Percentiles rank a stretch among this genome's conserved stretches.
Evolutionary conservation across 371 early-diverging fungal species (phyloP).

Genomic region (Paraphysoderma sedebokerense): DNA sequence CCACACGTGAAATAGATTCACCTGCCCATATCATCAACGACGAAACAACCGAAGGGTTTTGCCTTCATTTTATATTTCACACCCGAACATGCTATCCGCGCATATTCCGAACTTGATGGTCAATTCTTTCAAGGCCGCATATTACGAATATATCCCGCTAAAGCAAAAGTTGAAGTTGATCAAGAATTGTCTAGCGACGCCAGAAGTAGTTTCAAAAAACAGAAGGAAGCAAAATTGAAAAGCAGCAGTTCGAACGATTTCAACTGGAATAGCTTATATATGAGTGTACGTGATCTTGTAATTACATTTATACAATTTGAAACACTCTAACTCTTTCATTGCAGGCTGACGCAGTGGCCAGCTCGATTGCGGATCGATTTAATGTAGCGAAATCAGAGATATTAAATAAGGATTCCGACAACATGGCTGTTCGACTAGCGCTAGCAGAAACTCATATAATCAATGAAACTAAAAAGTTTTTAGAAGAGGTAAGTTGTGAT

Average conservation of each 20-base stretch:
- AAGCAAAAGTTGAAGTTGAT: conserved; percentile 65
- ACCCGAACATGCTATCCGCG: conserved; percentile 85
- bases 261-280: conserved; percentile 89
- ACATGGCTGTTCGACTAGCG: conserved; percentile 83
- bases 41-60: conserved; percentile 83
- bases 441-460: conserved; percentile 92
- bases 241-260: conserved; percentile 58
- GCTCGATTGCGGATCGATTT: conserved; percentile 79
- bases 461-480: conserved; percentile 75
- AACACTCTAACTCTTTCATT: not conserved
- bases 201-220: conserved; percentile 51
- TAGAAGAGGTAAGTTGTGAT: conserved; percentile 34
- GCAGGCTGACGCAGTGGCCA: conserved; percentile 74
- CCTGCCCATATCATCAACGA: conserved; percentile 78
- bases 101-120: conserved; percentile 59
- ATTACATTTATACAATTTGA: not conserved
- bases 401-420: conserved; percentile 63
- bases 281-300: conserved; percentile 48
- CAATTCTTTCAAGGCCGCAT: conserved; percentile 80
- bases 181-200: conserved; percentile 32
- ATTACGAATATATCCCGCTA: conserved; percentile 64
- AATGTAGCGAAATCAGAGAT: conserved; percentile 74
- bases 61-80: conserved; percentile 72
- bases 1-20: too few species aligned
- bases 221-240: conserved; percentile 61